These are phyloP conservation scores for Candida quercuum DNA, from an alignment of 805 yeast genomes.

Conservation along the genomic window DNA sequence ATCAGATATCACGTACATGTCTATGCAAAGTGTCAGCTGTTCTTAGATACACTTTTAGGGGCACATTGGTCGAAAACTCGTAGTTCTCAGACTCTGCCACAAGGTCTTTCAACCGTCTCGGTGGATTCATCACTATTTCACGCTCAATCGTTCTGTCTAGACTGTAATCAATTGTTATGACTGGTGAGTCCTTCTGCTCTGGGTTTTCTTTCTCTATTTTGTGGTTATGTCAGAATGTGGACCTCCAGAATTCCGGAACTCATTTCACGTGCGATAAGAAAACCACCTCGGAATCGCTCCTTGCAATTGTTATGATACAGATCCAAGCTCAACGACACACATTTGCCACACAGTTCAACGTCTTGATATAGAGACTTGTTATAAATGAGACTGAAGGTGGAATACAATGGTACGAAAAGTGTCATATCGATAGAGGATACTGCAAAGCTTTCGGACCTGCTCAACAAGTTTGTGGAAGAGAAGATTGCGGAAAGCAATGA, in stretches of 20 bases:
- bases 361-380: neutral
- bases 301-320: neutral
- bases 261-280: slow-evolving; percentile 4
- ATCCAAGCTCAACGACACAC: neutral
- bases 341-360: neutral
- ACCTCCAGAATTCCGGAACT: neutral
- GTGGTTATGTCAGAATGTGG: neutral
- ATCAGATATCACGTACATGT: slow-evolving; percentile 30
- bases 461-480: slow-evolving; percentile 13
- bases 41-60: slow-evolving; percentile 50
- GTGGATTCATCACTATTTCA: slow-evolving; percentile 3
- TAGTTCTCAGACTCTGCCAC: slow-evolving; percentile 46
- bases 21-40: slow-evolving; percentile 42
- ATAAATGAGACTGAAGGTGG: slow-evolving; percentile 35
- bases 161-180: too few species aligned
- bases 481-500: slow-evolving; percentile 4
- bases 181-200: too few species aligned
- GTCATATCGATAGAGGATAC: slow-evolving; percentile 34
- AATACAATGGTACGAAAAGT: slow-evolving; percentile 21
- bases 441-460: slow-evolving; percentile 29
- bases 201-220: too few species aligned
- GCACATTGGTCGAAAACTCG: slow-evolving; percentile 44
- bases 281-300: neutral
- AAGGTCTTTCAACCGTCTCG: slow-evolving; percentile 28
- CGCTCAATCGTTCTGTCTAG: too few species aligned